phyloP scores from a whole-genome alignment of 495 filamentous ascomycete species.

The Oleoguttula mirabilis region DNA sequence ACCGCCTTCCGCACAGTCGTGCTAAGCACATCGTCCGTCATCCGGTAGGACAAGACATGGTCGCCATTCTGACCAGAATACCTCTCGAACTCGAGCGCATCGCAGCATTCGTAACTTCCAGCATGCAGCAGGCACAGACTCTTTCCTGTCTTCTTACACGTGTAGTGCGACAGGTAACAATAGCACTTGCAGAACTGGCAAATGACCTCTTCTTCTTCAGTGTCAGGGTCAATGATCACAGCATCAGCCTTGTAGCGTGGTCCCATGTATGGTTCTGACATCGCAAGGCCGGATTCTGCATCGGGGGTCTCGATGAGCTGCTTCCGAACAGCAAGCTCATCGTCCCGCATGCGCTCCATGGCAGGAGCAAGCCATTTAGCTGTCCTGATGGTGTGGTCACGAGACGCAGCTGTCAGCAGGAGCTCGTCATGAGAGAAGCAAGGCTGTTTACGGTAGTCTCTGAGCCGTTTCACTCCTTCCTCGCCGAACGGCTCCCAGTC shows the following conservation, averaged over 20 bases:
- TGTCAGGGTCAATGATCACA: constrained; percentile 24
- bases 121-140: constrained; percentile 69
- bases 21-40: constrained; percentile 57
- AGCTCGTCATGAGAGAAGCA: constrained; percentile 97
- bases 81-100: constrained; percentile 39
- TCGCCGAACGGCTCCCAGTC: constrained; percentile 96
- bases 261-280: constrained; percentile 3
- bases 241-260: constrained; percentile 8
- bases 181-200: constrained; percentile 88
- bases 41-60: constrained; percentile 39
- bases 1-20: constrained; percentile 59
- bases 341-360: constrained; percentile 58
- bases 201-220: constrained; percentile 67
- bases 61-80: constrained; percentile 41
- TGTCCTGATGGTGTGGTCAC: constrained; percentile 76
- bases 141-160: constrained; percentile 65
- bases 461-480: constrained; percentile 70
- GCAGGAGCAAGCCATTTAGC: constrained; percentile 91
- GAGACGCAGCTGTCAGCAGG: constrained; percentile 71
- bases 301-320: constrained; percentile 37
- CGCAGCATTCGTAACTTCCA: constrained; percentile 68
- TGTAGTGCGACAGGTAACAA: constrained; percentile 80
- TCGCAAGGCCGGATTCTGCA: constrained; percentile 4
- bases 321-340: constrained; percentile 57
- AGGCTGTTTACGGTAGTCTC: constrained; percentile 78